A percentile compares a stretch with the other conserved stretches of the same genome.
Conservation (phyloP, 768 basidiomycete genomes). For the Infundibulicybe gibba region DNA sequence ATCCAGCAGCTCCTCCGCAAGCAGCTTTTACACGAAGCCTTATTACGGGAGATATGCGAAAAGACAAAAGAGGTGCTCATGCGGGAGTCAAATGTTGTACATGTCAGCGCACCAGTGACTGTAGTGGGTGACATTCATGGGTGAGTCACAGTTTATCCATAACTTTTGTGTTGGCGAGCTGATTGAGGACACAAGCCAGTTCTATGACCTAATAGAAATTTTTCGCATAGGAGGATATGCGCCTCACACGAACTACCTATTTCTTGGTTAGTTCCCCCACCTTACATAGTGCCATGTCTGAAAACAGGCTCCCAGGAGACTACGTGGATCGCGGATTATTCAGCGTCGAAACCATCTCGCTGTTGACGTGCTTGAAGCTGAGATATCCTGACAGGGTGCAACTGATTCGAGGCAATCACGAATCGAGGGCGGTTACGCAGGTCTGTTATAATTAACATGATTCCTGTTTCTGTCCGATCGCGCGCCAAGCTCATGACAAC, state of each 20-base stretch:
- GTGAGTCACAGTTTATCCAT: slow-evolving; percentile 46
- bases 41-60: slow-evolving; percentile 97
- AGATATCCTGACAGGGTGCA: slow-evolving; percentile 97
- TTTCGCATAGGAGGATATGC: slow-evolving; percentile 98
- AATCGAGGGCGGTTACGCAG: slow-evolving; percentile 96
- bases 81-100: slow-evolving; percentile 98
- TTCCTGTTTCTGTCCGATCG: slow-evolving; percentile 11
- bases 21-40: slow-evolving; percentile 91
- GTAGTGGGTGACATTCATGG: slow-evolving; percentile 99
- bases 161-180: too few species aligned
- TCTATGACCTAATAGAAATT: slow-evolving; percentile 98
- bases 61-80: slow-evolving; percentile 99
- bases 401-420: slow-evolving; percentile 96
- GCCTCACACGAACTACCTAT: slow-evolving; percentile 96
- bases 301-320: slow-evolving; percentile 60
- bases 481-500: slow-evolving; percentile 20
- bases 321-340: slow-evolving; percentile 98
- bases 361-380: slow-evolving; percentile 94
- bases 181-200: slow-evolving; percentile 65
- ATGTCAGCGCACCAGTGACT: slow-evolving; percentile 94
- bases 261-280: slow-evolving; percentile 68
- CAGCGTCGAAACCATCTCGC: slow-evolving; percentile 97
- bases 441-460: slow-evolving; percentile 44
- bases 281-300: neutral
- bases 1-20: slow-evolving; percentile 88